A percentile compares a stretch with the other conserved stretches of the same genome.
These are phyloP conservation scores for Penicillium daleae DNA, from an alignment of 495 filamentous ascomycete species.

Conservation along the genomic window DNA sequence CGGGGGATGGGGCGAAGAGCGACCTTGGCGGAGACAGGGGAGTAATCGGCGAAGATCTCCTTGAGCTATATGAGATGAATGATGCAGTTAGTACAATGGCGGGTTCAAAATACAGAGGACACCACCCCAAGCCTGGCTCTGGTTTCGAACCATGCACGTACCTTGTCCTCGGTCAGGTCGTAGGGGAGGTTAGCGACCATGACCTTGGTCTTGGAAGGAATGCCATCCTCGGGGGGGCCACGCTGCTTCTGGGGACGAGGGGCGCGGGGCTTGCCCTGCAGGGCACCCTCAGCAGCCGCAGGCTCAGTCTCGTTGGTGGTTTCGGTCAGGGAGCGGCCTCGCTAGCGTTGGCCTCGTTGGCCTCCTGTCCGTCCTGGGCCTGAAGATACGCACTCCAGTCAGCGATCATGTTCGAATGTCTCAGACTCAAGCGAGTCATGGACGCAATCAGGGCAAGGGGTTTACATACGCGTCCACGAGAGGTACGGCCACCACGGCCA, in stretches of 20 bases:
- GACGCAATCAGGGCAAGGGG: neutral
- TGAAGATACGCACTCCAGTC: neutral
- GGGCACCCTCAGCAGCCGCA: constrained; percentile 51
- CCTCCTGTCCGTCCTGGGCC: constrained; percentile 36
- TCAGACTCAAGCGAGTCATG: neutral
- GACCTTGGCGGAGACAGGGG: constrained; percentile 93
- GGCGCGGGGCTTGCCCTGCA: constrained; percentile 49
- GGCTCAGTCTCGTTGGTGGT: constrained; percentile 62
- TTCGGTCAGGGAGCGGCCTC: constrained; percentile 59
- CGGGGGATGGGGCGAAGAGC: constrained; percentile 96
- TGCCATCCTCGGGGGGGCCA: constrained; percentile 95
- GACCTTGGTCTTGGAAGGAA: constrained; percentile 99
- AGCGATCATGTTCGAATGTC: neutral
- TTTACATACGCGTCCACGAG: constrained; percentile 74
- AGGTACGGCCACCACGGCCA: constrained; percentile 63
- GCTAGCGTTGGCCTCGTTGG: constrained; percentile 55
- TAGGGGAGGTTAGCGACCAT: constrained; percentile 99
- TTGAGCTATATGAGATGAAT: constrained; percentile 67
- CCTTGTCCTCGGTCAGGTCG: constrained; percentile 96
- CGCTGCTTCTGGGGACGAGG: constrained; percentile 68
- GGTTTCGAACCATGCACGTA: constrained; percentile 39
- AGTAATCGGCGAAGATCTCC: constrained; percentile 89
- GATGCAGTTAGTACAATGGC: constrained; percentile 42
- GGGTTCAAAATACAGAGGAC: neutral
- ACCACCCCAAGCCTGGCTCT: neutral